phyloP scores from a whole-genome alignment of 495 filamentous ascomycete species.

The Podospora pseudopauciseta region DNA sequence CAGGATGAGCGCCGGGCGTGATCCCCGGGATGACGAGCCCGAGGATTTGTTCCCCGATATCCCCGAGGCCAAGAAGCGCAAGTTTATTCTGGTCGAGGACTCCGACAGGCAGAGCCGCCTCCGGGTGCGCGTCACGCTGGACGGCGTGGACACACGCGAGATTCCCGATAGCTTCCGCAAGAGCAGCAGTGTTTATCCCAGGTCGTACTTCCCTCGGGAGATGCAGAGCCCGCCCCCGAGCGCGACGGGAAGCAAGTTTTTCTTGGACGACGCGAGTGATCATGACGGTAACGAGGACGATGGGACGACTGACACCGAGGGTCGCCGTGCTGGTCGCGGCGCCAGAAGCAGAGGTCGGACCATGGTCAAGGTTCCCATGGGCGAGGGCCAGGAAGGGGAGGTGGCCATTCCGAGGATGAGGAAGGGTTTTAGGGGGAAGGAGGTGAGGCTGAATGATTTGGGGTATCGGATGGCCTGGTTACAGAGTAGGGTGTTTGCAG shows the following conservation, averaged over 20 bases:
- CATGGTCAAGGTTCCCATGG: conserved; percentile 59
- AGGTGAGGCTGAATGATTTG: conserved; percentile 83
- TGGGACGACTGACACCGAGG: conserved; percentile 52
- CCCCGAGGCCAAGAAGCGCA: conserved; percentile 83
- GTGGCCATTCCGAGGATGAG: conserved; percentile 71
- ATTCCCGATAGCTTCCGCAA: conserved; percentile 92
- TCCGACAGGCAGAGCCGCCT: conserved; percentile 70
- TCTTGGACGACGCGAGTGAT: conserved; percentile 54
- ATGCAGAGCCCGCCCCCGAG: conserved; percentile 75
- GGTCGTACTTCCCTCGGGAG: conserved; percentile 82
- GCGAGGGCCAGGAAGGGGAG: conserved; percentile 61
- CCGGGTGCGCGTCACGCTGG: conserved; percentile 81
- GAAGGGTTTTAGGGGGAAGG: conserved; percentile 63
- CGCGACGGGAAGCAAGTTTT: conserved; percentile 61
- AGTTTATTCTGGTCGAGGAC: conserved; percentile 95
- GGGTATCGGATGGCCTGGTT: conserved; percentile 95
- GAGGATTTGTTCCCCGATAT: conserved; percentile 77
- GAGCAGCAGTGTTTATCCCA: conserved; percentile 81
- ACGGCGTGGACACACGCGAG: conserved; percentile 84
- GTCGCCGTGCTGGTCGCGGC: conserved; percentile 31
- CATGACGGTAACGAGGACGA: conserved; percentile 44
- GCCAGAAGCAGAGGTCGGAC: conserved; percentile 23
- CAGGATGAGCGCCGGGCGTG: conserved; percentile 16
- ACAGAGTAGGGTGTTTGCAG: conserved; percentile 83
- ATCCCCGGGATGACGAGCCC: conserved; percentile 45